phyloP scores from a whole-genome alignment of 2,329 filamentous ascomycete genomes.

The Cladophialophora bantiana region DNA sequence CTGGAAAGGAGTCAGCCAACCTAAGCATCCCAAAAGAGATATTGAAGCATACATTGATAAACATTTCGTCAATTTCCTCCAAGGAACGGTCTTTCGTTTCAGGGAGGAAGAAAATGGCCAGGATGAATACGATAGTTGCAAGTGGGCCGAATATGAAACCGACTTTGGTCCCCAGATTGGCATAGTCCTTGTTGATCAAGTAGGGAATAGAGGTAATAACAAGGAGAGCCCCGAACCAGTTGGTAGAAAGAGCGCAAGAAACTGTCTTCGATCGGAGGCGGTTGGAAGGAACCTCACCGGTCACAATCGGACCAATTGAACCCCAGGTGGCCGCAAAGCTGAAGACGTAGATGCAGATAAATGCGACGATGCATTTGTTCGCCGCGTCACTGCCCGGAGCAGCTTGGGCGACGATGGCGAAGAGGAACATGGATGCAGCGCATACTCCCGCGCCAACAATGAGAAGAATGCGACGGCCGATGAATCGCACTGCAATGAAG shows the following conservation, averaged over 20 bases:
- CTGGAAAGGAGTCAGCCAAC: too few species aligned
- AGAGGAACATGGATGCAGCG: conserved; percentile 81
- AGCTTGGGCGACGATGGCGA: conserved; percentile 68
- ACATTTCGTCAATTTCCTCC: conserved; percentile 45
- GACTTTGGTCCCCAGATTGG: conserved; percentile 40
- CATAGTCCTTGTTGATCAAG: conserved; percentile 50
- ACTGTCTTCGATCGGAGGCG: conserved; percentile 54
- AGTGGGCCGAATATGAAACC: conserved; percentile 44
- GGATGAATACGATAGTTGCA: conserved; percentile 37
- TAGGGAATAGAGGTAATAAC: conserved; percentile 50
- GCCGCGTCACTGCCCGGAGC: conserved; percentile 23
- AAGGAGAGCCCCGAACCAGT: conserved; percentile 47
- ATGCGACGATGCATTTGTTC: conserved; percentile 18
- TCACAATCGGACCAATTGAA: conserved; percentile 52
- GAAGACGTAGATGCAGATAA: conserved; percentile 45
- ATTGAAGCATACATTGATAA: conserved; percentile 31
- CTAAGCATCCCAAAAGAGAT: too few species aligned
- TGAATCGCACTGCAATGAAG: conserved; percentile 81
- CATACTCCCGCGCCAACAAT: conserved; percentile 79
- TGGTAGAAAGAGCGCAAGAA: conserved; percentile 47
- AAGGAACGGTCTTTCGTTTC: conserved; percentile 47
- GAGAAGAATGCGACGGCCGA: conserved; percentile 80
- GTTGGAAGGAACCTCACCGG: conserved; percentile 55
- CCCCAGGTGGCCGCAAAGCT: conserved; percentile 50
- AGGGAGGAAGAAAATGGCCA: conserved; percentile 47